These are phyloP conservation scores for Lepidium aucheri DNA, from an alignment of 345 rosid species.

Conservation along the genomic window DNA sequence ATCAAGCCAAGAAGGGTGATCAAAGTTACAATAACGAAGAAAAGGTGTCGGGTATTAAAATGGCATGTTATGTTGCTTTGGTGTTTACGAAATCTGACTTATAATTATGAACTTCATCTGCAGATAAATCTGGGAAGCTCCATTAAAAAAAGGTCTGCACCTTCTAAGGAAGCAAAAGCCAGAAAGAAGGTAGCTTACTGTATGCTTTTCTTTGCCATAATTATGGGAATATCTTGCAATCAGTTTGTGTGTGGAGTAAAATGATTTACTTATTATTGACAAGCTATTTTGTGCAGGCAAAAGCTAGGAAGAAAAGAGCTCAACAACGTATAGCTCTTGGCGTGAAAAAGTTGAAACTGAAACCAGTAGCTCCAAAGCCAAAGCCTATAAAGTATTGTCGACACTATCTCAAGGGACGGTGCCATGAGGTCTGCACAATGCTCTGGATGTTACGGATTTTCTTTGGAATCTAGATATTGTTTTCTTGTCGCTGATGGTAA, in stretches of 20 bases:
- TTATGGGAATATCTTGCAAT: neutral
- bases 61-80: neutral
- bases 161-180: conserved; percentile 42
- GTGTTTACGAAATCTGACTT: conserved; percentile 9
- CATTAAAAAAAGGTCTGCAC: conserved; percentile 40
- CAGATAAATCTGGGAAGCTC: conserved; percentile 7
- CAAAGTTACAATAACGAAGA: conserved; percentile 23
- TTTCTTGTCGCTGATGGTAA: neutral
- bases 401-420: conserved; percentile 73
- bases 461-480: neutral
- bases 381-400: conserved; percentile 54
- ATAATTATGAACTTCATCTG: neutral
- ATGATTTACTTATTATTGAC: neutral
- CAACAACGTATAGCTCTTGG: conserved; percentile 64
- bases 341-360: conserved; percentile 74
- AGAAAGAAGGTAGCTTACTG: conserved; percentile 48
- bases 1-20: conserved; percentile 13
- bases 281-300: conserved; percentile 41
- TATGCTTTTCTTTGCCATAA: neutral
- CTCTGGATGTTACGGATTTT: neutral
- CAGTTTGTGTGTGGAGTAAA: neutral
- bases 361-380: conserved; percentile 46
- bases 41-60: conserved; percentile 27
- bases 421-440: conserved; percentile 51
- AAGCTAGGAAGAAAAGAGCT: conserved; percentile 64